Evolutionary conservation across 805 yeast species (phyloP).

Genomic region (Debaryomyces castellii): DNA sequence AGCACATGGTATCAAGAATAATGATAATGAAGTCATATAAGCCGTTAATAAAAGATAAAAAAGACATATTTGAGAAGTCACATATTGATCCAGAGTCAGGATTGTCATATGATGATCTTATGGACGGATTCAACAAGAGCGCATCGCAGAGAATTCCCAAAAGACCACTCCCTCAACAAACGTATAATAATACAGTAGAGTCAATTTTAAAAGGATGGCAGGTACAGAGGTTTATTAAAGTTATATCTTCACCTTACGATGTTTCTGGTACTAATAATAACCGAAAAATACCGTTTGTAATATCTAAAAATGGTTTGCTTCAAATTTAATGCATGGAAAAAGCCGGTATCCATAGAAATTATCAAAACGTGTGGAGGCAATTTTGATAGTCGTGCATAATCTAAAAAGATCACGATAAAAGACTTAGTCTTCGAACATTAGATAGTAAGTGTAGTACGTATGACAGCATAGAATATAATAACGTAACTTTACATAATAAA

Average conservation of each 20-base stretch:
- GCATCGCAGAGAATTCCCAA: neutral
- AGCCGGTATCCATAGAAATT: constrained; percentile 2
- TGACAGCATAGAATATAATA: neutral
- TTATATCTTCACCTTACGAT: constrained; percentile 14
- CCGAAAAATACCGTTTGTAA: constrained; percentile 16
- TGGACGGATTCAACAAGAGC: neutral
- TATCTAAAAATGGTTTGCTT: constrained; percentile 14
- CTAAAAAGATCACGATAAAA: constrained; percentile 1
- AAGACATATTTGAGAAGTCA: neutral
- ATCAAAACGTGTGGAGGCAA: constrained; percentile 3
- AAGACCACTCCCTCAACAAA: neutral
- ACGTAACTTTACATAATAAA: neutral
- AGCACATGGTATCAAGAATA: constrained; percentile 22
- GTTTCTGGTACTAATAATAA: constrained; percentile 4
- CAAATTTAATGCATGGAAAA: constrained; percentile 6
- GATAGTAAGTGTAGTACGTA: neutral
- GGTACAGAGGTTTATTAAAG: constrained; percentile 23
- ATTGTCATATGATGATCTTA: neutral
- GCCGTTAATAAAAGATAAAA: constrained; percentile 16
- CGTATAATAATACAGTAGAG: constrained; percentile 1
- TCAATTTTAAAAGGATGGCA: constrained; percentile 23
- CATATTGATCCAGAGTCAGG: neutral
- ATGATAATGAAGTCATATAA: constrained; percentile 28
- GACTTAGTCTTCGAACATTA: neutral
- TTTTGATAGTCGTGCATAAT: constrained; percentile 7